These are phyloP conservation scores for Barbatosphaeria neglecta DNA, from an alignment of 495 filamentous ascomycete species.

Conservation along the genomic window DNA sequence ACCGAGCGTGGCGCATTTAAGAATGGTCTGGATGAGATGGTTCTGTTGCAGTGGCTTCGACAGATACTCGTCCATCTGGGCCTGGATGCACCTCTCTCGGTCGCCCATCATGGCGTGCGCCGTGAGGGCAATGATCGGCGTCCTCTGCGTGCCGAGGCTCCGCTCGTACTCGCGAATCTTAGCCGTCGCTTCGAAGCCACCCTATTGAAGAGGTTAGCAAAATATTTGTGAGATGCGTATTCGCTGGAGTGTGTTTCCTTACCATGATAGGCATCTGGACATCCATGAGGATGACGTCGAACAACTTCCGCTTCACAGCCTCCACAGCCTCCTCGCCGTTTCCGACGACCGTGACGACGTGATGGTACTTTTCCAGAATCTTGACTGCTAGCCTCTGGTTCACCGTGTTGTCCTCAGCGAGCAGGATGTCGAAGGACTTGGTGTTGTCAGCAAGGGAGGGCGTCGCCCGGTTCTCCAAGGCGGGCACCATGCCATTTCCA, in stretches of 20 bases:
- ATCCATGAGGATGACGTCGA: slow-evolving; percentile 97
- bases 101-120: slow-evolving; percentile 99
- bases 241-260: slow-evolving; percentile 16
- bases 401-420: slow-evolving; percentile 96
- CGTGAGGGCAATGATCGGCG: slow-evolving; percentile 93
- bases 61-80: slow-evolving; percentile 98
- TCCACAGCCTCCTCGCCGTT: slow-evolving; percentile 91
- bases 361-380: slow-evolving; percentile 96
- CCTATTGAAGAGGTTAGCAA: slow-evolving; percentile 37
- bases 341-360: slow-evolving; percentile 89
- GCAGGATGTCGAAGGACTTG: slow-evolving; percentile 87
- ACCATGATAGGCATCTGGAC: slow-evolving; percentile 99
- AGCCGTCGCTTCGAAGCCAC: slow-evolving; percentile 93
- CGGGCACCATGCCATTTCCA: slow-evolving; percentile 97
- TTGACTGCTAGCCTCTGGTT: slow-evolving; percentile 95
- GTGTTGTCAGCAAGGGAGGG: slow-evolving; percentile 89
- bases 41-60: slow-evolving; percentile 98
- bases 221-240: neutral
- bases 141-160: slow-evolving; percentile 61
- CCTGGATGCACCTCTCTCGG: slow-evolving; percentile 94
- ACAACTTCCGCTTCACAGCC: slow-evolving; percentile 76
- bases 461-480: slow-evolving; percentile 84
- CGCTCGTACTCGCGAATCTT: slow-evolving; percentile 94
- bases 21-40: slow-evolving; percentile 95
- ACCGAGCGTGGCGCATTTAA: slow-evolving; percentile 89